Evolutionary conservation across 257 asterid species (phyloP), one percentile per base, ranked within the genome.

Genomic region (Solanum tacnaense): DNA sequence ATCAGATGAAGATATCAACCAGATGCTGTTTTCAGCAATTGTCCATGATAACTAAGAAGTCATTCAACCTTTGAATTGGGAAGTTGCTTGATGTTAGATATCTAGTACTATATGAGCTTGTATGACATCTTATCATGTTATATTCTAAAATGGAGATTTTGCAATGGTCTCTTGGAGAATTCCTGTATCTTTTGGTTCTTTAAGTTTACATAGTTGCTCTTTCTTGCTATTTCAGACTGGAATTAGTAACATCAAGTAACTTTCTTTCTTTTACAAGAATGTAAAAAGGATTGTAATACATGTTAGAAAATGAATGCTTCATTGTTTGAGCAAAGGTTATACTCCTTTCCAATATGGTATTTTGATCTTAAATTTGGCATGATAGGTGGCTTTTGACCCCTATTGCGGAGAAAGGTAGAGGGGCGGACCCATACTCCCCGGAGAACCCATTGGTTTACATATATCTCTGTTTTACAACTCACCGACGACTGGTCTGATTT

Each of bases 21-120:
- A 93, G 88, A 72, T 94, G 93, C 89, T 97, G 67, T 97, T 97
- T 93, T 95, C 99, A 3, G 98, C 98, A 52, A 96, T 97, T 65
- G 94, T 97, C 84, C 97, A 92, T 49, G 92, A 90, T 87, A 94
- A 92, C 92, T 96, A 87, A 91, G 75, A 87, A 3, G 71, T 29
- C 70, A 49, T 82, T 44, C 67, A 79, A 46, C 85, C 18, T 46
- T 3, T 49, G 29, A 56, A 82, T 18, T 31, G n/a, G 70, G 25
- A 46, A 29, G 68, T 29, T 81, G 41, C 6, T 81, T 81, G 65
- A 79, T 79, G 84, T 7, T 2, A 7, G 8, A 13, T 39, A 13
- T 44, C 62, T 78, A 78, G 84, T 79, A 60, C 68, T 60, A 27
- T 27, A 39, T 78, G 84, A 78, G 8, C 62, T 78, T 41, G 29